phyloP scores from a whole-genome alignment of 176 grass and related monocot genomes.

The Musa acuminata region DNA sequence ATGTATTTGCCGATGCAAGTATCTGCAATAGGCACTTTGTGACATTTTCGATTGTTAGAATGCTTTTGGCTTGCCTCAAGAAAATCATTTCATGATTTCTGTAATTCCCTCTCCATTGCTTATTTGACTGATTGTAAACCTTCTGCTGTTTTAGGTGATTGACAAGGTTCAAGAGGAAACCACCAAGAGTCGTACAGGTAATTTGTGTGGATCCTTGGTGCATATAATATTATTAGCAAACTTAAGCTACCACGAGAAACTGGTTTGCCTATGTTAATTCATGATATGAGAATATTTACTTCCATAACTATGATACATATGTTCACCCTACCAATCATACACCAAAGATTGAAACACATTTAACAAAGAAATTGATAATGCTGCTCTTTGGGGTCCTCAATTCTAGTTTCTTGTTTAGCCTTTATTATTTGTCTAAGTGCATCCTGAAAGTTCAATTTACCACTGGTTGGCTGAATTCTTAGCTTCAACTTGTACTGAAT shows the following conservation, averaged over 20 bases:
- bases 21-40: background rate
- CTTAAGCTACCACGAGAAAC: background rate
- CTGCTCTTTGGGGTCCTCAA: too few relatives aligned
- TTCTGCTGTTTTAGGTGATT: slow-evolving; percentile 52
- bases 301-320: too few relatives aligned
- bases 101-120: background rate
- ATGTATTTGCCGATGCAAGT: background rate
- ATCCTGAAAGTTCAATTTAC: background rate
- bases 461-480: background rate
- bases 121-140: slow-evolving; percentile 13
- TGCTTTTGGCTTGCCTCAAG: too few relatives aligned
- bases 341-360: too few relatives aligned
- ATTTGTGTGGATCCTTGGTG: background rate
- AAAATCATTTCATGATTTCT: background rate
- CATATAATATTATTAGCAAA: slow-evolving; percentile 4
- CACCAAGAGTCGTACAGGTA: slow-evolving; percentile 81
- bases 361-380: too few relatives aligned
- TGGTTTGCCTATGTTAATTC: slow-evolving; percentile 5
- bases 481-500: too few relatives aligned
- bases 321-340: too few relatives aligned
- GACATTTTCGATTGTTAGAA: too few relatives aligned
- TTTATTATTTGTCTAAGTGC: background rate
- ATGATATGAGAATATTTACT: too few relatives aligned
- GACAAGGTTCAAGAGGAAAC: slow-evolving; percentile 99
- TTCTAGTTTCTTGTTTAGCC: background rate